These are phyloP conservation scores for Macrocystidia cucumis DNA, from an alignment of 1,284 basidiomycete genomes.

Conservation along the genomic window DNA sequence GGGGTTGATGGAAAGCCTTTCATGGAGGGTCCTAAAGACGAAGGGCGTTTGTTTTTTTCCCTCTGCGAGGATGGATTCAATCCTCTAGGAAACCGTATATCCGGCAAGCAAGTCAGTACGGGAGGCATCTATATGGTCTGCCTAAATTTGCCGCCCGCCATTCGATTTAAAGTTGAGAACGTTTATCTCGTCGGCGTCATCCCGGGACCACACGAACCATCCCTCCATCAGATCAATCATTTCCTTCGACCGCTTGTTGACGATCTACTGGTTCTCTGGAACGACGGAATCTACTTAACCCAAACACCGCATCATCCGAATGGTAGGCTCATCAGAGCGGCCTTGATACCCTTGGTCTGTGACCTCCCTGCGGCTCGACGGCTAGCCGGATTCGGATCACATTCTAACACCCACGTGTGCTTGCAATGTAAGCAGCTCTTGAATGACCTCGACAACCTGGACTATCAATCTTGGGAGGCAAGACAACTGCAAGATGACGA, in stretches of 20 bases:
- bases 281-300: conserved; percentile 19
- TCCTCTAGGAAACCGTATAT: conserved; percentile 15
- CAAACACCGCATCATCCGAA: conserved; percentile 15
- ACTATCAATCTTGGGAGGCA: conserved; percentile 15
- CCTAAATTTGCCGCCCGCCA: conserved; percentile 21
- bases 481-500: conserved; percentile 12
- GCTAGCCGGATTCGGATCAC: conserved; percentile 14
- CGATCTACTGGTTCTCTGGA: conserved; percentile 20
- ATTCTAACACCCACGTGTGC: conserved; percentile 21
- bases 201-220: conserved; percentile 28
- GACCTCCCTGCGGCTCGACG: conserved; percentile 25
- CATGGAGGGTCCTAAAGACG: conserved; percentile 6
- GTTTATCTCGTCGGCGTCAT: conserved; percentile 21
- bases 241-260: conserved; percentile 25
- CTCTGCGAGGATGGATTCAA: conserved; percentile 21
- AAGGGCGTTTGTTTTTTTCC: conserved; percentile 14
- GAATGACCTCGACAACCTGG: conserved; percentile 19
- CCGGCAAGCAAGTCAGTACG: conserved; percentile 15
- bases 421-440: conserved; percentile 20
- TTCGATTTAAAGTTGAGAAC: conserved; percentile 21
- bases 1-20: conserved; percentile 11
- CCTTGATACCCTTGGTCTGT: conserved; percentile 17
- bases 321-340: conserved; percentile 18
- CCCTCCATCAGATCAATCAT: conserved; percentile 23
- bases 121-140: conserved; percentile 21